These are phyloP conservation scores for Chloromonas sp. DNA, from an alignment of 163 green algal species.

Conservation along the genomic window DNA sequence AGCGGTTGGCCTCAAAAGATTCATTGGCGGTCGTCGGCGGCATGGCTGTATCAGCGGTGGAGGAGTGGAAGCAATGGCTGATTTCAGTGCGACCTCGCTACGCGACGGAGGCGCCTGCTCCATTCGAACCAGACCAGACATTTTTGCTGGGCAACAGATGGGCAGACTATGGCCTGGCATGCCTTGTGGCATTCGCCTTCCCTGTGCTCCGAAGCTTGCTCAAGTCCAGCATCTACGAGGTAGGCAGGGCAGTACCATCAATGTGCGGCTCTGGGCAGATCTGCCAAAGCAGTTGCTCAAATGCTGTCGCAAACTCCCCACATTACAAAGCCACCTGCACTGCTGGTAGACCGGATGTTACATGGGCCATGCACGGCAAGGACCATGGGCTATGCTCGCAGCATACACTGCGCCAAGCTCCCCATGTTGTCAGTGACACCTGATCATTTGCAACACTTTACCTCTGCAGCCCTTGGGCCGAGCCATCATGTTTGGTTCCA, in stretches of 20 bases:
- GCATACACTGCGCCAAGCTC: too few relatives aligned
- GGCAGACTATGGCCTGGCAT: slow-evolving; percentile 31
- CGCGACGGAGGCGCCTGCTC: neutral
- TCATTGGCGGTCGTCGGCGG: too few relatives aligned
- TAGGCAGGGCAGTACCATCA: neutral
- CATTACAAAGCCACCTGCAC: too few relatives aligned
- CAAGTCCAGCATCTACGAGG: slow-evolving; percentile 27
- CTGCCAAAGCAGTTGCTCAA: too few relatives aligned
- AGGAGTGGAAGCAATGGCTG: neutral
- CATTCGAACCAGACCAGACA: slow-evolving; percentile 5
- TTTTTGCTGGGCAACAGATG: slow-evolving; percentile 30
- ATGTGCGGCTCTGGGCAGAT: too few relatives aligned
- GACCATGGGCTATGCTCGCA: too few relatives aligned
- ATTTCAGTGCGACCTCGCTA: neutral
- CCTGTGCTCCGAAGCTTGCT: slow-evolving; percentile 24
- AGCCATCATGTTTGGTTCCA: slow-evolving; percentile 14
- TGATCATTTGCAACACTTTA: too few relatives aligned
- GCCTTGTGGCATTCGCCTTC: slow-evolving; percentile 33
- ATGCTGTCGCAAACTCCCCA: too few relatives aligned
- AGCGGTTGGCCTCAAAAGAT: too few relatives aligned
- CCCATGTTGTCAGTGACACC: too few relatives aligned
- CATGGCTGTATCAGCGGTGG: too few relatives aligned
- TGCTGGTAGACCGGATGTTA: neutral
- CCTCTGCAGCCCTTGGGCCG: slow-evolving; percentile 24
- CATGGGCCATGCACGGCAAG: neutral